Evolutionary conservation across 495 filamentous ascomycete species (phyloP).

Genomic region (Penicillium coprophilum): DNA sequence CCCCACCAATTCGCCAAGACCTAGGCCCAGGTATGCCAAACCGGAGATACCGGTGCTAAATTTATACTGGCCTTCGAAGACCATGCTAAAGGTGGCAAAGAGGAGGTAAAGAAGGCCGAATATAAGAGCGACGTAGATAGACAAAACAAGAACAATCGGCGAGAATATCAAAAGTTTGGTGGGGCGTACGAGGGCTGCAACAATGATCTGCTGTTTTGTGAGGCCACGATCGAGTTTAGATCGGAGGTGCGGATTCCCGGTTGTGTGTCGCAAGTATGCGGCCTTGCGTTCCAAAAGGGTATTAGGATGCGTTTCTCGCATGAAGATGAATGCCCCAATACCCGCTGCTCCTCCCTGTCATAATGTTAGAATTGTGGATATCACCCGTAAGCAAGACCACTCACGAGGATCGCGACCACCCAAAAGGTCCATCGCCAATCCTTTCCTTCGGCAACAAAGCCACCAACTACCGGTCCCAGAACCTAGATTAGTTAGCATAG

Average conservation of each 20-base stretch:
- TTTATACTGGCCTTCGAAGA: conserved; percentile 49
- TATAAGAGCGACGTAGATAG: conserved; percentile 59
- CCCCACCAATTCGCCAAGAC: conserved; percentile 1
- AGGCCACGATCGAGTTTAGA: background rate
- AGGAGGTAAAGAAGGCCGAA: conserved; percentile 60
- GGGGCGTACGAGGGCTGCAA: conserved; percentile 7
- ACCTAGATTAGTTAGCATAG: background rate
- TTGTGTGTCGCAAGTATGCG: background rate
- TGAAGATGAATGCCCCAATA: background rate
- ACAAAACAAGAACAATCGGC: conserved; percentile 58
- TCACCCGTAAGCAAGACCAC: background rate
- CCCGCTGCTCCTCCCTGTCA: background rate
- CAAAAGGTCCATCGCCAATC: conserved; percentile 2
- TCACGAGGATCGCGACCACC: background rate
- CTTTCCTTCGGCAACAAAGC: background rate
- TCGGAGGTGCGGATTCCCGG: background rate
- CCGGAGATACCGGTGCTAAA: conserved; percentile 31
- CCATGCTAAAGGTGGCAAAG: conserved; percentile 58
- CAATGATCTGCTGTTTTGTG: conserved; percentile 7
- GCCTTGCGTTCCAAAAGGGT: conserved; percentile 4
- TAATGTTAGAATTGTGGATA: background rate
- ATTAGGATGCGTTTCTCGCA: conserved; percentile 10
- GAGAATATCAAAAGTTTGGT: conserved; percentile 42
- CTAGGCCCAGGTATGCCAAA: conserved; percentile 16
- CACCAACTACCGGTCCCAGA: background rate